A percentile compares a stretch with the other conserved stretches of the same genome.
Conservation (phyloP, 2,329 filamentous ascomycete species). For the Cytospora chrysosperma region DNA sequence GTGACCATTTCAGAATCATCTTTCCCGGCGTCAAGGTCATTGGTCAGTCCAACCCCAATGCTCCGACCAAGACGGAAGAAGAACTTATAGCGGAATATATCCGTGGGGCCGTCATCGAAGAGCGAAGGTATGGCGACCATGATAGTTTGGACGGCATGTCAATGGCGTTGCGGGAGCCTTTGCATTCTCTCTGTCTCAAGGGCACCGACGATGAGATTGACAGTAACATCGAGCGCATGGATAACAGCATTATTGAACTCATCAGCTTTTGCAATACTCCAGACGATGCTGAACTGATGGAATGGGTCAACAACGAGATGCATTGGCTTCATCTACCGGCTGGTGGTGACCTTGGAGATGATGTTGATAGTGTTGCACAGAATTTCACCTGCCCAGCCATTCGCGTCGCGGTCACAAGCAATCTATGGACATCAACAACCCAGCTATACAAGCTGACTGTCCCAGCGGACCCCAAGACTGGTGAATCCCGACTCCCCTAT, state of each 20-base stretch:
- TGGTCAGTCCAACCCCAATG: no score
- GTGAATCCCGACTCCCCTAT: background rate
- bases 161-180: no score
- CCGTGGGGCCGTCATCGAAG: no score
- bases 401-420: background rate
- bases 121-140: no score
- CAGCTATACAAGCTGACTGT: background rate
- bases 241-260: background rate
- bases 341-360: no score
- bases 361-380: no score
- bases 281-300: background rate
- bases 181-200: background rate
- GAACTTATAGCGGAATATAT: no score
- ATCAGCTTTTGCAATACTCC: background rate
- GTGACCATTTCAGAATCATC: background rate
- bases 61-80: no score
- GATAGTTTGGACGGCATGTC: no score
- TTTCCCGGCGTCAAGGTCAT: no score
- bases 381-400: background rate
- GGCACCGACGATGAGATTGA: background rate
- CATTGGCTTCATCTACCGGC: no score
- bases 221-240: background rate
- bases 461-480: background rate
- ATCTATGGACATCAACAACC: background rate
- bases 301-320: no score